Base-by-base conservation (phyloP, 352 stramenopile species). In the Thraustochytrium sp. region DNA sequence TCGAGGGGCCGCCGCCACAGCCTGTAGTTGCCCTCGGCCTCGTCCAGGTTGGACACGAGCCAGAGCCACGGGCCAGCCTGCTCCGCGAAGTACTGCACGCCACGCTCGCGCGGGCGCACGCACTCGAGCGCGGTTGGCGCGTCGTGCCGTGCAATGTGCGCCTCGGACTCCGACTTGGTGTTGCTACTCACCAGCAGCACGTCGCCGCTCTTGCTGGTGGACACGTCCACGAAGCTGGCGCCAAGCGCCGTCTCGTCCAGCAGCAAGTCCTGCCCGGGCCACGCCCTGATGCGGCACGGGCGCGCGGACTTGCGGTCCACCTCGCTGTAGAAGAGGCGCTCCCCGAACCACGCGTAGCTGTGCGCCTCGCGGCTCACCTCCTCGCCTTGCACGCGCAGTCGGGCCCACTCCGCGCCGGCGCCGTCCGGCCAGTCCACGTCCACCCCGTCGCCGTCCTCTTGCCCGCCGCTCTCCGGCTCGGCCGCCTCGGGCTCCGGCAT, bases 141-240 rank as follows among this genome's bases (percentile, higher is more conserved):
- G 36, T 89, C 42, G 23, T 87, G 85, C 85, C 34, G 87, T 72
- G 18, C 91, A 73, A 11, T 89, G 65, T 92, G 88, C 55, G 95
- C 94, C 86, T 96, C 90, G n/a, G 92, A 95, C 56, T 88, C 89
- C 61, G 89, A 90, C 86, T 95, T 95, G 2, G 90, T 93, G 86
- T 96, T 95, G 87, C 89, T 93, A 78, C 94, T 95, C 74, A 95
- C 92, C 26, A 94, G 85, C 49, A 96, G 87, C 49, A 91, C 94
- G 16, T 82, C 56, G 56, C 85, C 88, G 87, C 95, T 92, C 65
- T 96, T 96, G 1, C 91, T 94, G 31, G 89, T 89, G 13, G 90
- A 92, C 8, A 95, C 88, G 82, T 96, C 92, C 72, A 96, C 88
- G 64, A 92, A 95, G 34, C 94, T 90, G 4, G 89, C 89, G n/a